Percentiles rank a stretch among this genome's conserved stretches.
These are phyloP conservation scores for Starmerella floris DNA, from an alignment of 805 yeast species.

Conservation along the genomic window DNA sequence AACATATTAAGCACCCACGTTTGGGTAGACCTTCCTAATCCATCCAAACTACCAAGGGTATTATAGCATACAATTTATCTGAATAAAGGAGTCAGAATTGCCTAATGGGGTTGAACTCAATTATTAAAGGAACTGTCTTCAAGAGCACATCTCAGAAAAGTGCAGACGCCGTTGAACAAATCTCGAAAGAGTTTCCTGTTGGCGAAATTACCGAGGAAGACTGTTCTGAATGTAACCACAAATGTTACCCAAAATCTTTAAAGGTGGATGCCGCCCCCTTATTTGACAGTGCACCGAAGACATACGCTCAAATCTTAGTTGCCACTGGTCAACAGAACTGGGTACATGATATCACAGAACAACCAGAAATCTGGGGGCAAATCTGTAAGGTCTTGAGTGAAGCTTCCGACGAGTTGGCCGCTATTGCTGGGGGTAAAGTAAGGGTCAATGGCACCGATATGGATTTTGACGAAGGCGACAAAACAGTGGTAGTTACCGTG, in stretches of 20 bases:
- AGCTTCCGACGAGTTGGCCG: constrained; percentile 6
- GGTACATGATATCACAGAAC: constrained; percentile 55
- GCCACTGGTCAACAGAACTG: constrained; percentile 81
- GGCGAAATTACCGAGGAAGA: constrained; percentile 15
- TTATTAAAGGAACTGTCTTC: too few species aligned
- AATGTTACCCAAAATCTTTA: constrained; percentile 27
- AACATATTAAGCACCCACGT: too few species aligned
- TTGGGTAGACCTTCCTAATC: too few species aligned
- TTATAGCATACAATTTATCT: too few species aligned
- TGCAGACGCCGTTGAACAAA: too few species aligned
- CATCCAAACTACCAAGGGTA: too few species aligned
- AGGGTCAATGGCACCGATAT: constrained; percentile 24
- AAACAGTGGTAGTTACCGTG: constrained; percentile 16
- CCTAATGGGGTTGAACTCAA: too few species aligned
- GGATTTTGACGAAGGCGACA: constrained; percentile 10
- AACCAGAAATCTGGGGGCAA: constrained; percentile 16
- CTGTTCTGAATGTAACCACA: constrained; percentile 16
- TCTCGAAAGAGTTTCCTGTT: constrained; percentile 9
- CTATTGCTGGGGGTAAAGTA: constrained; percentile 19
- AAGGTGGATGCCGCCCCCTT: constrained; percentile 37
- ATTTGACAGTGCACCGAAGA: constrained; percentile 60
- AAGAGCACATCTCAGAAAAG: too few species aligned
- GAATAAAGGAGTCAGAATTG: too few species aligned
- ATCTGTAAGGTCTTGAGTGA: constrained; percentile 30
- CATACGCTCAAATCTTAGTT: constrained; percentile 58